Evolutionary conservation across 2,329 filamentous ascomycete genomes (phyloP).

Genomic region (Tolypocladium pustulatum): DNA sequence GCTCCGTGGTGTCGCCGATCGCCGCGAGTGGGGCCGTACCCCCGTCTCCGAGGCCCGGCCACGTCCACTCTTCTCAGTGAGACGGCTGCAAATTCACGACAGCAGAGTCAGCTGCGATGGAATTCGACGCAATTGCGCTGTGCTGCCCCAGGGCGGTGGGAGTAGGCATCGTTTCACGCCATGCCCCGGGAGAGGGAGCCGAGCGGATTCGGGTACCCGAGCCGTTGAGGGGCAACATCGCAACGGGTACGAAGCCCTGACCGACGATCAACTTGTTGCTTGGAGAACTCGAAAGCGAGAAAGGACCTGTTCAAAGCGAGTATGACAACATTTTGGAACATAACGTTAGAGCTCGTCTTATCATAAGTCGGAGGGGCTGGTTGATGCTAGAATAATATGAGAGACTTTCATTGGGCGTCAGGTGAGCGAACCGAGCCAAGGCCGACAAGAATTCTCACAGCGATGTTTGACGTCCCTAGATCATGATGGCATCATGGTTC

Average conservation of each 20-base stretch:
- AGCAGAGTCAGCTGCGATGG: background rate
- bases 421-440: background rate
- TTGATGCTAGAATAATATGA: background rate
- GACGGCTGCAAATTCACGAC: too few relatives aligned
- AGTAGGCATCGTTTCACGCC: background rate
- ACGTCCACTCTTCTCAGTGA: background rate
- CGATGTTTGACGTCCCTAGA: background rate
- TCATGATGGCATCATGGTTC: background rate
- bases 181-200: background rate
- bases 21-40: background rate
- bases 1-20: background rate
- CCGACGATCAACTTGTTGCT: background rate
- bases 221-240: background rate
- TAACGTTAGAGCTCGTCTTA: background rate
- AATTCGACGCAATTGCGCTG: background rate
- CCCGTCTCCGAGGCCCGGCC: background rate
- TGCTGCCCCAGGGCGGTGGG: too few relatives aligned
- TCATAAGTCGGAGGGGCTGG: background rate
- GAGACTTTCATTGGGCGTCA: too few relatives aligned
- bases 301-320: background rate
- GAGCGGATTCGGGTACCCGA: background rate
- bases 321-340: background rate
- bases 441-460: background rate
- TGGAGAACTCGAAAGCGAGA: background rate
- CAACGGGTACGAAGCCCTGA: background rate